Evolutionary conservation across 768 basidiomycete genomes (phyloP).

Genomic region (Plicaturopsis crispa): DNA sequence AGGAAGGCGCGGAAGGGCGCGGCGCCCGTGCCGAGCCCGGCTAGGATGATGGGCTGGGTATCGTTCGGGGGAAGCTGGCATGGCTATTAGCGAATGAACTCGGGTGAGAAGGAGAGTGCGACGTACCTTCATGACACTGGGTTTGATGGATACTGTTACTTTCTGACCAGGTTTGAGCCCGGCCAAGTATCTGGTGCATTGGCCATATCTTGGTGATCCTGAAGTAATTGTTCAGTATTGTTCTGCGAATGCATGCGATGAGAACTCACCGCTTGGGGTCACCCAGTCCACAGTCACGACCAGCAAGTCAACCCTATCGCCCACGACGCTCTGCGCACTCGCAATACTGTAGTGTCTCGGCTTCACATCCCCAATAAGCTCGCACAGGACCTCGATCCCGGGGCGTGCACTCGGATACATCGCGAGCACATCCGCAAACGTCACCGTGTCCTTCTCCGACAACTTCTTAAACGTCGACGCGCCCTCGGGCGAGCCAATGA

Average conservation of each 20-base stretch:
- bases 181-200: constrained; percentile 93
- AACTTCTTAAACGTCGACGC: constrained; percentile 90
- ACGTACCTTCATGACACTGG: constrained; percentile 96
- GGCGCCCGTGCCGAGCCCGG: constrained; percentile 95
- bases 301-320: constrained; percentile 88
- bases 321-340: constrained; percentile 90
- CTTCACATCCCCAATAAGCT: constrained; percentile 90
- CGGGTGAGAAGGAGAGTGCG: no score
- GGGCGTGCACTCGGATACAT: constrained; percentile 76
- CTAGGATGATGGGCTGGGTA: constrained; percentile 94
- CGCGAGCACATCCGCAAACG: constrained; percentile 81
- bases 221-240: constrained; percentile 5
- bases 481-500: constrained; percentile 93
- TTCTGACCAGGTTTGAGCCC: constrained; percentile 79
- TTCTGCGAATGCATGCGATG: constrained; percentile 1
- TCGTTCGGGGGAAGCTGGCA: constrained; percentile 78
- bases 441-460: constrained; percentile 90
- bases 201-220: constrained; percentile 81
- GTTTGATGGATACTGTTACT: constrained; percentile 96
- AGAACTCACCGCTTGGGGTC: constrained; percentile 65
- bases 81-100: no score
- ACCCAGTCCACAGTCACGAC: constrained; percentile 97
- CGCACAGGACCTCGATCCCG: constrained; percentile 78
- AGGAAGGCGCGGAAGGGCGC: constrained; percentile 99
- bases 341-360: constrained; percentile 99